Percentiles rank a stretch among this genome's conserved stretches.
These are phyloP conservation scores for Candida tetrigidarum DNA, from an alignment of 1,139 yeast species.

Conservation along the genomic window DNA sequence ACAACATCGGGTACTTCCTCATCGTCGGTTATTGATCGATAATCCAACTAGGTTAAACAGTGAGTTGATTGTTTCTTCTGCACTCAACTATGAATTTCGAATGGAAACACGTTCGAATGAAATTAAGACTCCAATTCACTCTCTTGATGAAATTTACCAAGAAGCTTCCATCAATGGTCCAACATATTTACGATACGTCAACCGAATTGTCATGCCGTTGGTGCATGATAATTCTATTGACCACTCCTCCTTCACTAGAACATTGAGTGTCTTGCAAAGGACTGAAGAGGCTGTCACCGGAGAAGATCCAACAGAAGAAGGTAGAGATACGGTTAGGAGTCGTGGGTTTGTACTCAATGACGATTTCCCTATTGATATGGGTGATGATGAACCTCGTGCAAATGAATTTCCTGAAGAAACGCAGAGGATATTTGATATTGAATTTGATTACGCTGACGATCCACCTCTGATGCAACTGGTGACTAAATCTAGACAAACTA, in stretches of 20 bases:
- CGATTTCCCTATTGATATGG: constrained; percentile 3
- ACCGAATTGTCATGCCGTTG: background rate
- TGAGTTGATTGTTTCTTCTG: constrained; percentile 5
- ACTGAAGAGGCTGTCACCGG: constrained; percentile 10
- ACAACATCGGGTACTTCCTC: constrained; percentile 2
- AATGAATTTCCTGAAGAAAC: constrained; percentile 6
- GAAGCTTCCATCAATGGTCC: background rate
- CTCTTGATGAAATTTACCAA: constrained; percentile 2
- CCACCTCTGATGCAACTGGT: background rate
- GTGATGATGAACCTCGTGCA: background rate
- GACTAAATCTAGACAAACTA: background rate
- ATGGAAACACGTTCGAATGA: constrained; percentile 9
- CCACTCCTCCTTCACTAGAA: constrained; percentile 1
- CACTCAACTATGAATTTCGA: constrained; percentile 3
- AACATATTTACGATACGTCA: background rate
- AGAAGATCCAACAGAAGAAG: constrained; percentile 13
- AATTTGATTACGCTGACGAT: constrained; percentile 7
- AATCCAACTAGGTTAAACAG: constrained; percentile 16
- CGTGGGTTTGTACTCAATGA: background rate
- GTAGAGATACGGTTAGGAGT: constrained; percentile 9
- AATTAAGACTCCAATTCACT: background rate
- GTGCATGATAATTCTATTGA: background rate
- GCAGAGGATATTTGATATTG: constrained; percentile 10
- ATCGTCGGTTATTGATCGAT: constrained; percentile 11
- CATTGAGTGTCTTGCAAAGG: constrained; percentile 9